Base-by-base conservation (phyloP, 345 rosid genomes). In the Populus tremula region DNA sequence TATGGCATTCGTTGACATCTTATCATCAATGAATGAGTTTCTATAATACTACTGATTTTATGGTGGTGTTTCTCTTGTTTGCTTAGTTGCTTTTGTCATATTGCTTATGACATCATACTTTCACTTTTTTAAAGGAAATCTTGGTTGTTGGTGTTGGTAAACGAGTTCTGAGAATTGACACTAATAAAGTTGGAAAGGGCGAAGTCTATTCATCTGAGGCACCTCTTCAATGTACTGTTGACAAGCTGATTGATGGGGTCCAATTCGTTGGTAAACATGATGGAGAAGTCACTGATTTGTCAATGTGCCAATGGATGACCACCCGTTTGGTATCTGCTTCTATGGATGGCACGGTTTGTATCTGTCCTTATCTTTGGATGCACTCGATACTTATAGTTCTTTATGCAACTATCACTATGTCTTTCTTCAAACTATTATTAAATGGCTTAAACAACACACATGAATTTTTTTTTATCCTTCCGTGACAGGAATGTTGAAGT, bases 281-380 rank as follows among this genome's bases (percentile, higher is more conserved):
- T 71, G 98, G 93, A 54, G 96, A 90, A 82, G 87, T 95, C 62
- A 95, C 99, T n/a, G 99, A 90, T 84, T 84, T 95, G 82, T 95
- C 98, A 38, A 91, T 95, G 92, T 95, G 94, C 85, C 94, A 93
- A 72, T 93, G 94, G 97, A 89, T 89, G 94, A 88, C 85, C 70
- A 88, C 92, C 41, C 90, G 92, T 68, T 87, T 92, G 82, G 97
- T 87, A 81, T 95, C 99, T 59, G 92, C 99, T 80, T 91, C 99
- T 1, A 80, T 72, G 36, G 99, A 95, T 87, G 98, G 99, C 84
- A 85, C 88, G 87, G 99, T 95, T 71, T 76, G 99, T 88, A 53
- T 70, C 78, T 82, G 56, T 27, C 18, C 63, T 69, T 35, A 18
- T 73, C 75, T 16, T 74, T 50, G 76, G 49, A 47, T 53, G 1